Evolutionary conservation across 805 yeast species (phyloP).

Genomic region (Vanderwaltozyma verrucispora): DNA sequence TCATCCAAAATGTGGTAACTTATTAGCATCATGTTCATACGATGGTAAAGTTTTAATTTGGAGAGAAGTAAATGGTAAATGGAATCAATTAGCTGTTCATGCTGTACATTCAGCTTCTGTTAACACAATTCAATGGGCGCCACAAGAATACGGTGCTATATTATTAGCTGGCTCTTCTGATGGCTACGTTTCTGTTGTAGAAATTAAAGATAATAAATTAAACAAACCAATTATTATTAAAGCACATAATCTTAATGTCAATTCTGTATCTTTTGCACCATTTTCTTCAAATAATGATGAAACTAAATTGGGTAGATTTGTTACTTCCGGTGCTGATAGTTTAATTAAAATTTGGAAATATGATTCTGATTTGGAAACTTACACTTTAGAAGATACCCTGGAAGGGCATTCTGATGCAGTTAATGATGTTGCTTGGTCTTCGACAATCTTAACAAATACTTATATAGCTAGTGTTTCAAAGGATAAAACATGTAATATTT

Average conservation of each 20-base stretch:
- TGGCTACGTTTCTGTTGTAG: slow-evolving; percentile 78
- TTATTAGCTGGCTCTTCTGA: slow-evolving; percentile 81
- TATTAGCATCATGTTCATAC: slow-evolving; percentile 82
- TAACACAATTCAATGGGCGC: slow-evolving; percentile 88
- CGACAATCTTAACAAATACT: slow-evolving; percentile 68
- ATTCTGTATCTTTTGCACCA: slow-evolving; percentile 89
- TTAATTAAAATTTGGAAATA: slow-evolving; percentile 78
- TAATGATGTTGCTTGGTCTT: slow-evolving; percentile 94
- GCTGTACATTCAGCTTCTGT: slow-evolving; percentile 82
- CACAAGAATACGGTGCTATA: slow-evolving; percentile 86
- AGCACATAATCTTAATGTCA: slow-evolving; percentile 86
- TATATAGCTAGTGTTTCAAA: slow-evolving; percentile 92
- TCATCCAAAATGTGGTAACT: slow-evolving; percentile 89
- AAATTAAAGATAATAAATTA: slow-evolving; percentile 76
- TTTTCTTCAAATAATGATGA: slow-evolving; percentile 45
- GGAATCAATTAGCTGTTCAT: slow-evolving; percentile 76
- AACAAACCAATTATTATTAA: slow-evolving; percentile 38
- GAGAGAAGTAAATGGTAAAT: slow-evolving; percentile 78
- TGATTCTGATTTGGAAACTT: slow-evolving; percentile 42
- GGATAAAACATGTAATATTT: slow-evolving; percentile 80
- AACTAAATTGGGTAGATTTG: slow-evolving; percentile 51
- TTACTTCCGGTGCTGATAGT: slow-evolving; percentile 87
- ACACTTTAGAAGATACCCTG: slow-evolving; percentile 58
- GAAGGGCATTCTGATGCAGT: slow-evolving; percentile 94
- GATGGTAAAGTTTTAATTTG: slow-evolving; percentile 87